Conservation (phyloP, 306 rosid genomes). For the Luffa acutangula region DNA sequence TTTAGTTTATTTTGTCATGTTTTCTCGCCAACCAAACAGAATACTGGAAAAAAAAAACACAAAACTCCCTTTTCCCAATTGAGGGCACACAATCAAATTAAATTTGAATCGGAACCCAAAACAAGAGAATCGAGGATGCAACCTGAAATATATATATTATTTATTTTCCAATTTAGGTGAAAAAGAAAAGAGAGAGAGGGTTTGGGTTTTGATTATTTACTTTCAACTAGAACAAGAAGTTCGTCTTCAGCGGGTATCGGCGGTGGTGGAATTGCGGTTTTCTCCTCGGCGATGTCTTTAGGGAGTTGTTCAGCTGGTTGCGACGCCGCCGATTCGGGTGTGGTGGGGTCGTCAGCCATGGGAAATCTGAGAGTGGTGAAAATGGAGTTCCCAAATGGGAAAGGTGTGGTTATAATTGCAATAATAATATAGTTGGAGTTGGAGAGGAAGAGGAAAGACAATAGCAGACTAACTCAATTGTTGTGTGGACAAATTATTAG, state of each 20-base stretch:
- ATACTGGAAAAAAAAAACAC: neutral
- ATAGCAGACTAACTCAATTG: too few relatives aligned
- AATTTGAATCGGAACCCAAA: neutral
- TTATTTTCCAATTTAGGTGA: too few relatives aligned
- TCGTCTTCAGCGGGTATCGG: slow-evolving; percentile 16
- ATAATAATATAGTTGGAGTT: too few relatives aligned
- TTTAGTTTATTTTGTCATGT: neutral
- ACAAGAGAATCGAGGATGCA: too few relatives aligned
- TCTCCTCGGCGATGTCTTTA: slow-evolving; percentile 48
- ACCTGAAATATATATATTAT: too few relatives aligned
- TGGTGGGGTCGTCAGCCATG: too few relatives aligned
- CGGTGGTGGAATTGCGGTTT: slow-evolving; percentile 43
- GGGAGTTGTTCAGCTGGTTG: slow-evolving; percentile 17
- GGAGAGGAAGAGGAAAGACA: too few relatives aligned
- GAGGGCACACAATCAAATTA: neutral
- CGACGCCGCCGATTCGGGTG: too few relatives aligned
- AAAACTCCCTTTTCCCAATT: neutral
- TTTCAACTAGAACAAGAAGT: slow-evolving; percentile 42
- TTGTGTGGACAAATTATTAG: too few relatives aligned
- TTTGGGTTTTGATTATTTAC: slow-evolving; percentile 20
- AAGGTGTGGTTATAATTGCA: too few relatives aligned
- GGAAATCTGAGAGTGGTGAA: too few relatives aligned
- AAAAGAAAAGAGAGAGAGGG: neutral
- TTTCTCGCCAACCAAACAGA: slow-evolving; percentile 11
- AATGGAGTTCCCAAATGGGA: neutral